Evolutionary conservation across 257 asterid genomes (phyloP), one percentile per base, ranked within the genome.

Genomic region (Penstemon eatonii): DNA sequence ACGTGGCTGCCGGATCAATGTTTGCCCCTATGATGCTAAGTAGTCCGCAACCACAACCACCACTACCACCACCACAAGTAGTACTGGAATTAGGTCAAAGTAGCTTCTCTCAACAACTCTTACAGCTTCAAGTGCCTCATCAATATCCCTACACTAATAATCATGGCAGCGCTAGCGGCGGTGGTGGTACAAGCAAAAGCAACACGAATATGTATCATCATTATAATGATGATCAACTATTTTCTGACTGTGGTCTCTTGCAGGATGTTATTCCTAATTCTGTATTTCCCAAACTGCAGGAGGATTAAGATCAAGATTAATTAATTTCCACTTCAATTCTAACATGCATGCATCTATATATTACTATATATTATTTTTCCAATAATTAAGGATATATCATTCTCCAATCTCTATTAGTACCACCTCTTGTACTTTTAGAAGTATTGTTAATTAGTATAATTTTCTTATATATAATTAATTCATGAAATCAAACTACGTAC

Each of bases 221-320:
- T n/a, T n/a, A n/a, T 33, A 47, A 66, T 64, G 71, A 71, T 64
- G 73, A 71, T 8, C 77, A 67, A 49, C 82, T 68, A 64, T 25
- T 77, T 41, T 6, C 56, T 7, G 83, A 77, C 56, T 68, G 67
- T 49, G 82, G 85, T 37, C 63, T 78, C 60, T 52, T 74, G 80
- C 82, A 81, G 72, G 85, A 81, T 73, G 55, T 77, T 63, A 64
- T 81, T 64, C 85, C 85, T 65, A 25, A 25, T 25, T 64, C 80
- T 0, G 55, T 3, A 0, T 74, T 44, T 67, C 80, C 80, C 15
- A 77, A 74, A 19, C 75, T 60, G 56, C 79, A 77, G 75, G 54
- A 77, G 75, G 54, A 63, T 25, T 81, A 69, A 77, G 66, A 49
- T 38, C 33, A 25, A 25, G 33, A 25, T 36, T 70, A 15, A 15